Evolutionary conservation across 148 eudicot species (phyloP), one percentile per base, ranked within the genome.

Genomic region (Linanthus parryae): DNA sequence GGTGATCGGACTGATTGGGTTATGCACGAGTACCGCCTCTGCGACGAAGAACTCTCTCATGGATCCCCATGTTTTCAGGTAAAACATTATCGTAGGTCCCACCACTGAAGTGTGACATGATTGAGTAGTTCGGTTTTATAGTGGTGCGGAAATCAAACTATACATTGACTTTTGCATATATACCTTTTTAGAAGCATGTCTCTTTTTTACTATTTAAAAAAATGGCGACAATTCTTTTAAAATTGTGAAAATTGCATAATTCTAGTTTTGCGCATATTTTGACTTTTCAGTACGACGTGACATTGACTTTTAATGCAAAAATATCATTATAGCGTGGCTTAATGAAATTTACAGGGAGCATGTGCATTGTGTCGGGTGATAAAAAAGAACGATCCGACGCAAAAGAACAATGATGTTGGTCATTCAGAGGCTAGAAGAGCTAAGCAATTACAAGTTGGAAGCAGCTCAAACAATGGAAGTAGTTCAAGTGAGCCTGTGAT

Each of bases 11-110:
- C 94, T 13, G 84, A 81, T 39, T 84, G 94, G 94, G 76, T 84
- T 45, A 84, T 84, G 94, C 88, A 85, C 15, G 94, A 85, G 60
- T 85, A 85, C 64, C 88, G 94, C 54, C 76, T 85, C 2, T 76
- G 71, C 49, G 88, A 82, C 62, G 85, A 81, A n/a, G n/a, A n/a
- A 35, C 61, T 56, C 64, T 56, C 72, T 39, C 56, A 69, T 48
- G 75, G 63, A 49, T 40, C 79, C 39, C 73, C 73, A 50, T 58
- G 51, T 66, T 73, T 72, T 59, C 66, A 72, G 73, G 94, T 85
- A 71, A 57, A 22, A 21, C 5, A 14, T 29, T 24, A 7, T 9
- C 12, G 5, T 31, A 17, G 5, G 35, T 10, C 10, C 5, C 5
- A 10, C 5, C n/a, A n/a, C n/a, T n/a, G n/a, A n/a, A n/a, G n/a